Evolutionary conservation across 2,329 filamentous ascomycete species (phyloP).

Genomic region (Hypoxylon rubiginosum): DNA sequence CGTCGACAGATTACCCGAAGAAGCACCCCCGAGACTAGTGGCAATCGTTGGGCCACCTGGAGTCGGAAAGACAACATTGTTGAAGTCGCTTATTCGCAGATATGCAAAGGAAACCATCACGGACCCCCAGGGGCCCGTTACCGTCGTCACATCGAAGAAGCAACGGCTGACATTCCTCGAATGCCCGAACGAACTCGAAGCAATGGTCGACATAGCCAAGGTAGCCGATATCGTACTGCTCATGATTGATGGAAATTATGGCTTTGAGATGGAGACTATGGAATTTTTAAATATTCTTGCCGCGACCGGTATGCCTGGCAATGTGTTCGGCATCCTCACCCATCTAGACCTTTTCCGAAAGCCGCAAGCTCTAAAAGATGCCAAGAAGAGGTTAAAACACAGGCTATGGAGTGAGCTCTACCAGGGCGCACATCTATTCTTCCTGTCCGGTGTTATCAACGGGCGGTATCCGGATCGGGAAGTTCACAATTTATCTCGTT

Average conservation of each 20-base stretch:
- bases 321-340: conserved; percentile 96
- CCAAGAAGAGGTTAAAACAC: conserved; percentile 97
- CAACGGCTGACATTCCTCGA: conserved; percentile 95
- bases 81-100: conserved; percentile 93
- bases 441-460: conserved; percentile 95
- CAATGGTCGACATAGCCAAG: conserved; percentile 97
- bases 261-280: conserved; percentile 99
- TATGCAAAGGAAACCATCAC: conserved; percentile 97
- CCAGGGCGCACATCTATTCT: conserved; percentile 96
- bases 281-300: conserved; percentile 95
- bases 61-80: conserved; percentile 93
- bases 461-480: conserved; percentile 97
- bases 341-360: conserved; percentile 97
- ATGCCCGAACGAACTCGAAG: conserved; percentile 95
- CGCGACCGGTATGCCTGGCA: conserved; percentile 97
- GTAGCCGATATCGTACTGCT: conserved; percentile 96
- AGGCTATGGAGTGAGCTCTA: conserved; percentile 97
- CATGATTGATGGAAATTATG: conserved; percentile 99
- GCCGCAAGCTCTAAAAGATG: conserved; percentile 88
- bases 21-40: conserved; percentile 92
- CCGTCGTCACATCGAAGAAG: conserved; percentile 95
- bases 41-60: conserved; percentile 95
- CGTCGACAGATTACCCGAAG: conserved; percentile 94
- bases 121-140: conserved; percentile 90
- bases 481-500: conserved; percentile 93